Evolutionary conservation across 2,329 filamentous ascomycete species (phyloP), one percentile per base, ranked within the genome.

Genomic region (Cladobotryum protrusum): DNA sequence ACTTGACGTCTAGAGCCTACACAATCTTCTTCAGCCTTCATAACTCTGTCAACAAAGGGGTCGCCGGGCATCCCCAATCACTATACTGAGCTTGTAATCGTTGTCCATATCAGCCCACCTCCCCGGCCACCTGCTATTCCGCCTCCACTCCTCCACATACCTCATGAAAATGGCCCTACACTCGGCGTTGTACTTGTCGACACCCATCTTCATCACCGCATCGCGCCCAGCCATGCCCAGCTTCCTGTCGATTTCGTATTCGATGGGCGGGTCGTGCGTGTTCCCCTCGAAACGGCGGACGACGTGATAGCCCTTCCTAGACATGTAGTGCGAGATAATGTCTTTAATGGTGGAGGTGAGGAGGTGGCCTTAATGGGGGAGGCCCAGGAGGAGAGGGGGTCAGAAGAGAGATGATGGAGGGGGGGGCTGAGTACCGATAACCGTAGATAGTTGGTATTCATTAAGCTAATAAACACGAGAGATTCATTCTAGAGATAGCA

Each of bases 231-330:
- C 85, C 64, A 93, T 88, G 35, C 86, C 86, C 54, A 92, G 77
- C 70, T 89, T 88, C 76, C 95, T 95, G 75, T 95, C 89, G 61
- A 95, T 95, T 71, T 95, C 89, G 67, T 92, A 87, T 72, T 95
- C 89, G 20, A 56, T 9, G 24, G 24, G 24, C 24, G 11, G 24
- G 24, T 9, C 24, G 24, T 29, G 24, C 24, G 24, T 29, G 24
- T 29, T 9, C 24, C 24, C 7, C 6, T 9, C 24, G 24, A 29
- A 29, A 9, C 24, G 6, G 24, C 24, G 24, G 24, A 29, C 24
- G 24, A 29, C 24, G 24, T 29, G 24, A 9, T 9, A 9, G 24
- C 24, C 24, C 24, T 29, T 29, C 6, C 7, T 29, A 9, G 24
- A 29, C 24, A 29, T 29, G 6, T 29, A 29, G 24, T 9, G 24